A percentile compares a stretch with the other conserved stretches of the same genome.
Evolutionary conservation across 1,284 basidiomycete species (phyloP).

Genomic region (Puccinia coronata): DNA sequence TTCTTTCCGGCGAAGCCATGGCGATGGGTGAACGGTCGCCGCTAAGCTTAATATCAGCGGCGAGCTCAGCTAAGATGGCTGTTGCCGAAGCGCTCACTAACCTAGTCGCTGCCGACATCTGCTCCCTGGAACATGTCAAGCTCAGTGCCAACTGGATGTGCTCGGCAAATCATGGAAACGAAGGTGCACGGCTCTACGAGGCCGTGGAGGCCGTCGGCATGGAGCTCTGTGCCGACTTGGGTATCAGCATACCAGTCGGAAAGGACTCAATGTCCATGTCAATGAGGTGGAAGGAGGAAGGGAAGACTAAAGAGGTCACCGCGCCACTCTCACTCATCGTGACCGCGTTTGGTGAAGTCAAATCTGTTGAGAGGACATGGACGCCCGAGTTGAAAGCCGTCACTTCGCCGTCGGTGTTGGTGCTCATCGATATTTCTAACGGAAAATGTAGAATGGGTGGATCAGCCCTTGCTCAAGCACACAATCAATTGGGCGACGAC

Average conservation of each 20-base stretch:
- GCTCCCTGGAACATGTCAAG: constrained; percentile 75
- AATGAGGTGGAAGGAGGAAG: constrained; percentile 81
- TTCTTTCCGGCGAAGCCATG: constrained; percentile 82
- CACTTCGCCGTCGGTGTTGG: constrained; percentile 65
- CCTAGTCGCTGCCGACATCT: constrained; percentile 77
- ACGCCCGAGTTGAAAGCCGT: constrained; percentile 75
- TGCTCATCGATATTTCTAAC: constrained; percentile 84
- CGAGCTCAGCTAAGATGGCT: constrained; percentile 91
- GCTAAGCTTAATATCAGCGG: constrained; percentile 79
- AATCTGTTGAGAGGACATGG: constrained; percentile 81
- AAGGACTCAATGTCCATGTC: constrained; percentile 99
- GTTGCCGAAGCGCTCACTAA: constrained; percentile 93
- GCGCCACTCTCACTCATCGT: constrained; percentile 89
- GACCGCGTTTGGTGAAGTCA: constrained; percentile 88
- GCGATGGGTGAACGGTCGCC: constrained; percentile 96
- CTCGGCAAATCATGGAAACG: constrained; percentile 83
- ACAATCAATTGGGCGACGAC: constrained; percentile 84
- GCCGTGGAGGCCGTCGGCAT: constrained; percentile 90
- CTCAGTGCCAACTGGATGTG: constrained; percentile 99
- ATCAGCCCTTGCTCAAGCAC: constrained; percentile 93
- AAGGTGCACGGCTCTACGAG: constrained; percentile 86
- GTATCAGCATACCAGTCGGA: constrained; percentile 92
- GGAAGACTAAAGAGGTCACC: constrained; percentile 69
- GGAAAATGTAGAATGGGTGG: constrained; percentile 86
- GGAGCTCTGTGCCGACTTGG: constrained; percentile 91